Base-by-base conservation (phyloP, 2,329 filamentous ascomycete genomes). In the Achaetomium macrosporum region DNA sequence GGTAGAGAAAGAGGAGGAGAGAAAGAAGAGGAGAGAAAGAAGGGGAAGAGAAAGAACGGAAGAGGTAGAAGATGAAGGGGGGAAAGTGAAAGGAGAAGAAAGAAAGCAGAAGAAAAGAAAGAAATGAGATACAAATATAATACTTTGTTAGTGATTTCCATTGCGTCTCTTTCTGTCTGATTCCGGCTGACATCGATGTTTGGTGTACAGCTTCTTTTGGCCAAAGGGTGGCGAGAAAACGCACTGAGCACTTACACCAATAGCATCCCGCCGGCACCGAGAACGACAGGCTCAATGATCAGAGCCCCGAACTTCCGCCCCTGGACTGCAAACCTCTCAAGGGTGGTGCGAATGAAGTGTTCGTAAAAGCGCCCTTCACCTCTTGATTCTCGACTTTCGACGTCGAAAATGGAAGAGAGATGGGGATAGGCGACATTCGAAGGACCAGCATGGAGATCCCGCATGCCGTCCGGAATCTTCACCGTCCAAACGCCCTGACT, bases 221-320 rank as follows among this genome's bases (percentile, higher is more conserved):
- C n/a, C n/a, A n/a, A n/a, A 25, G 25, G 25, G 25, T 7, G 4
- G 25, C 7, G 7, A 25, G 25, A 4, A 4, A 25, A 25, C 25
- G 25, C 25, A 4, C 7, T 5, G 42, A 11, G 9, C 11, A 73
- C 82, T 73, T 71, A 87, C 78, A 84, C 86, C 58, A 95, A 82
- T 1, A 87, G 71, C 89, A 95, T 95, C 42, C 89, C 89, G 0
- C 88, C 89, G 0, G 89, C 89, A 15, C 89, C 89, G 2, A 95
- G 76, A 7, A 95, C 76, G 9, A 95, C 74, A 0, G 89, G 89
- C 63, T 95, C 90, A 67, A 95, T 78, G 42, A 95, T 83, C 11
- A 95, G 69, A 8, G 87, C 85, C 1, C 90, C 89, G 53, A 92
- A 88, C 50, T 81, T 87, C 58, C 74, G 76, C 0, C 83, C 85